Conservation (phyloP, 805 yeast species). For the Kodamaea leandrae region DNA sequence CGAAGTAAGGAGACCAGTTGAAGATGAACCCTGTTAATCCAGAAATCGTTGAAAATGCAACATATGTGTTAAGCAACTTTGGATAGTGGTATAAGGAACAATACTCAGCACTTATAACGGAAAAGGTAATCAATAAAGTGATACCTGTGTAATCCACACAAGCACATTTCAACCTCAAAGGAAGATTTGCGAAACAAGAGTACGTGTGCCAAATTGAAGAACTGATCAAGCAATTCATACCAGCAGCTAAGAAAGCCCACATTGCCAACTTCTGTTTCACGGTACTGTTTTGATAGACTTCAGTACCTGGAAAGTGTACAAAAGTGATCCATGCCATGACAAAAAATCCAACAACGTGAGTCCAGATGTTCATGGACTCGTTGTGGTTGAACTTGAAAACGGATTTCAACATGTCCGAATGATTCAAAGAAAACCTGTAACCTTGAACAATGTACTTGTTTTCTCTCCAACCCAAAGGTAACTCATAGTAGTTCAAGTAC, state of each 20-base stretch:
- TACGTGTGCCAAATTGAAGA: slow-evolving; percentile 93
- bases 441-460: slow-evolving; percentile 82
- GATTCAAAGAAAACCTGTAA: slow-evolving; percentile 74
- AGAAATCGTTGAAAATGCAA: slow-evolving; percentile 59
- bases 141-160: slow-evolving; percentile 96
- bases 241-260: slow-evolving; percentile 65
- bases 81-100: slow-evolving; percentile 67
- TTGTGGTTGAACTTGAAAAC: slow-evolving; percentile 66
- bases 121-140: slow-evolving; percentile 83
- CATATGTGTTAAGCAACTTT: slow-evolving; percentile 45
- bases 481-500: slow-evolving; percentile 74
- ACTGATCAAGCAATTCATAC: slow-evolving; percentile 71
- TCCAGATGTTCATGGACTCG: slow-evolving; percentile 92
- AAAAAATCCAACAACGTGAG: slow-evolving; percentile 73
- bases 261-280: slow-evolving; percentile 51
- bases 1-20: slow-evolving; percentile 93
- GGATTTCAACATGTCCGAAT: slow-evolving; percentile 56
- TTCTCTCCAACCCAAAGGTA: slow-evolving; percentile 93
- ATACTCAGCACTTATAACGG: slow-evolving; percentile 84
- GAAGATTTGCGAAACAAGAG: slow-evolving; percentile 65
- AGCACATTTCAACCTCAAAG: slow-evolving; percentile 70
- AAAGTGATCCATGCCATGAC: slow-evolving; percentile 55
- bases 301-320: slow-evolving; percentile 62
- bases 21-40: slow-evolving; percentile 72
- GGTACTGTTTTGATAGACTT: slow-evolving; percentile 41